Evolutionary conservation across 2,329 filamentous ascomycete species (phyloP), one percentile per base, ranked within the genome.

Genomic region (Xylogone sp.): DNA sequence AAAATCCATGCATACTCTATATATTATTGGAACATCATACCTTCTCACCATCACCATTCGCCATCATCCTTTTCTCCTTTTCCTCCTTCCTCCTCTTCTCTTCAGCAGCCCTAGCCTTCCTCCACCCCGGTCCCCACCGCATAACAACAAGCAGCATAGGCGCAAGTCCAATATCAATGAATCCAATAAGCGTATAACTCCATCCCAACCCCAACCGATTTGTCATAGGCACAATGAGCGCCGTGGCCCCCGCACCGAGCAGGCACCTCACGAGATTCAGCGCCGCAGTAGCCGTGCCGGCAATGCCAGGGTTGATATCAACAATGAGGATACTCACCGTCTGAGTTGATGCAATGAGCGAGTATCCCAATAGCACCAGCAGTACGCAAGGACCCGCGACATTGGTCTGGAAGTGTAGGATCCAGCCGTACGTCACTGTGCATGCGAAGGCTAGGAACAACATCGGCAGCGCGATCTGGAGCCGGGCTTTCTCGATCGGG

Each of bases 181-280:
- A 56, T 0, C 70, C 77, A 2, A 79, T 58, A 6, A 82, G 58
- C 0, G 73, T 77, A 53, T 78, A 81, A 0, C 76, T 71, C 71
- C 78, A 78, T 0, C 79, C 79, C 0, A 69, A 59, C 0, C 78
- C 78, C 52, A 83, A 72, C 0, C 63, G 67, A 8, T 75, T 56
- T 9, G 79, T 74, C 71, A 84, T 72, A 10, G 75, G 75, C 3
- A 77, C 62, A 19, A 84, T 75, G 1, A 75, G 68, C 0, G 76
- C 79, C 16, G 72, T 78, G 2, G 74, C 75, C 0, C 69, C 74
- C 0, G 81, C 81, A 0, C 79, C 80, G 2, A 84, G 59, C 2
- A 79, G 62, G 50, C 81, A 84, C 4, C 81, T 64, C 1, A 75
- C 72, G 13, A 85, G 58, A 53, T 84, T 84, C 53, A 78, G 81